Conservation (phyloP, 2,329 filamentous ascomycete genomes). For the Aureobasidium pullulans region DNA sequence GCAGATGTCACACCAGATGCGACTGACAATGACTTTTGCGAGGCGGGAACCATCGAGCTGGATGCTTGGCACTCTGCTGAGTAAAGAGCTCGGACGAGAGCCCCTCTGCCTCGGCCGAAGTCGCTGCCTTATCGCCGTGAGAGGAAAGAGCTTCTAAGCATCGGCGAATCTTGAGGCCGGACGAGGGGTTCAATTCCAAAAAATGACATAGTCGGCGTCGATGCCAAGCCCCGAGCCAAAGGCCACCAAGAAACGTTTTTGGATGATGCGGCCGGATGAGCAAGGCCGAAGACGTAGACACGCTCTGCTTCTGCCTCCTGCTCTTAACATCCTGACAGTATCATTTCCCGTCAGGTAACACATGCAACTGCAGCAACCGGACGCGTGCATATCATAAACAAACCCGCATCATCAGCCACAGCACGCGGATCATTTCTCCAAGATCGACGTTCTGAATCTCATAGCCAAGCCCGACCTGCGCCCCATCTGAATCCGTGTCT, state of each 20-base stretch:
- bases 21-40: background rate
- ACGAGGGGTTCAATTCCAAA: background rate
- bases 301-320: background rate
- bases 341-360: background rate
- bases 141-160: background rate
- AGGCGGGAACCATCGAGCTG: background rate
- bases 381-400: background rate
- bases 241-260: background rate
- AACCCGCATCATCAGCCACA: slow-evolving; percentile 1
- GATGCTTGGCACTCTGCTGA: slow-evolving; percentile 3
- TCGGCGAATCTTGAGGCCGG: background rate
- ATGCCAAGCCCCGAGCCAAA: background rate
- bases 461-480: slow-evolving; percentile 1
- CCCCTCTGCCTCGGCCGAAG: no score
- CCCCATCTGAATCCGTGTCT: background rate
- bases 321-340: background rate
- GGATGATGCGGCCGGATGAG: slow-evolving; percentile 2
- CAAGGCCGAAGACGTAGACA: slow-evolving; percentile 1
- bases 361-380: background rate
- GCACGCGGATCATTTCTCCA: background rate
- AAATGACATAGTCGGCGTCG: background rate
- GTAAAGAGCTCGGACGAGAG: background rate
- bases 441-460: background rate
- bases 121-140: no score
- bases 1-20: slow-evolving; percentile 12